phyloP scores from a whole-genome alignment of 2,329 filamentous ascomycete species.

The Tolypocladium tropicale region DNA sequence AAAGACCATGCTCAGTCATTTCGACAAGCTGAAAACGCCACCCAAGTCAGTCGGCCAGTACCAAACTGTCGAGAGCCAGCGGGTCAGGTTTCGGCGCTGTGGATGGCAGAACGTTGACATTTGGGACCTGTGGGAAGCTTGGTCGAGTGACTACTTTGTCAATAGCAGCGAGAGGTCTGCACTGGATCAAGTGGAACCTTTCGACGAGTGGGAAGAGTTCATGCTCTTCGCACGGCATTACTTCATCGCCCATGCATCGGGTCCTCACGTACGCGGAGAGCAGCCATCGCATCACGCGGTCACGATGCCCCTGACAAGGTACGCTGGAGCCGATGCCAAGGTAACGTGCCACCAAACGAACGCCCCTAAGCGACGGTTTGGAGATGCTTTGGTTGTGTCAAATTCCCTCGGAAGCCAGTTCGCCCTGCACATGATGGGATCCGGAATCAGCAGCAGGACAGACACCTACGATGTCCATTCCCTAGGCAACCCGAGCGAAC shows the following conservation, averaged over 20 bases:
- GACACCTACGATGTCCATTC: constrained; percentile 42
- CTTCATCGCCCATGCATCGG: constrained; percentile 57
- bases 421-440: constrained; percentile 34
- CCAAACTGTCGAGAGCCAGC: constrained; percentile 55
- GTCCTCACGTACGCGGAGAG: background rate
- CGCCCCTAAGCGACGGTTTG: constrained; percentile 45
- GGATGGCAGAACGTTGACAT: constrained; percentile 57
- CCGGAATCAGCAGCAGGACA: constrained; percentile 32
- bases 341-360: constrained; percentile 6
- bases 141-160: constrained; percentile 62
- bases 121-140: constrained; percentile 72
- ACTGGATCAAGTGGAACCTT: constrained; percentile 66
- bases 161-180: constrained; percentile 43
- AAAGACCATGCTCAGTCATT: constrained; percentile 74
- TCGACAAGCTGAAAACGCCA: constrained; percentile 68
- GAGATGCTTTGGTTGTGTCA: constrained; percentile 35
- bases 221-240: constrained; percentile 78
- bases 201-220: constrained; percentile 96
- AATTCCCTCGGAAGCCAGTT: constrained; percentile 29
- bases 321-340: constrained; percentile 1
- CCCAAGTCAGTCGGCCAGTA: constrained; percentile 66
- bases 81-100: constrained; percentile 52
- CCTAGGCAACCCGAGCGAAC: constrained; percentile 6
- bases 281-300: too few species aligned
- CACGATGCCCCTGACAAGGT: too few species aligned